phyloP scores from a whole-genome alignment of 768 basidiomycete genomes.

The Mycena rebaudengoi region DNA sequence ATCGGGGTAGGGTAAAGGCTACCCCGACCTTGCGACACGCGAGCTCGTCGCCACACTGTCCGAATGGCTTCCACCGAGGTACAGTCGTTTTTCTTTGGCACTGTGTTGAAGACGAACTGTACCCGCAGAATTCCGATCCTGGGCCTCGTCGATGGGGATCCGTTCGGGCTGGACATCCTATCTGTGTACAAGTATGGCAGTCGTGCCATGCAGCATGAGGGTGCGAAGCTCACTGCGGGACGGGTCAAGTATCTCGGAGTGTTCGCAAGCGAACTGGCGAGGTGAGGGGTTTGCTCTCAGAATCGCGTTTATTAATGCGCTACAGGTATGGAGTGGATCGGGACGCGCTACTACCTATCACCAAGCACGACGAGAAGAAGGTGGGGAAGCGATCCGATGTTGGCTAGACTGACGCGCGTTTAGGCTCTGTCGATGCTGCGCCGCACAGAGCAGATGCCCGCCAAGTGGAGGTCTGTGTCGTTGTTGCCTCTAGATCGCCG shows the following conservation, averaged over 20 bases:
- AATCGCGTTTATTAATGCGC: not conserved
- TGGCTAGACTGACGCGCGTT: not conserved
- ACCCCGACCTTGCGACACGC: constrained; percentile 92
- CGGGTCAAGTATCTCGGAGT: constrained; percentile 87
- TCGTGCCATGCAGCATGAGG: constrained; percentile 72
- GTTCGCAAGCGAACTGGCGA: constrained; percentile 68
- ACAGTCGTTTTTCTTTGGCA: no score
- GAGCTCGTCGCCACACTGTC: constrained; percentile 82
- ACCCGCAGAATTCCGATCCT: constrained; percentile 73
- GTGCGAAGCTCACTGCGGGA: constrained; percentile 67
- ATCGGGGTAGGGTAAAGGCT: constrained; percentile 86
- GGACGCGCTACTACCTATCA: constrained; percentile 74
- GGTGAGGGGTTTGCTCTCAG: constrained; percentile 48
- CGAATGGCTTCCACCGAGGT: constrained; percentile 73
- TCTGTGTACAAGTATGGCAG: constrained; percentile 90
- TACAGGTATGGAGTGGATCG: constrained; percentile 66
- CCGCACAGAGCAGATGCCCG: constrained; percentile 62
- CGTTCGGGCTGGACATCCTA: constrained; percentile 92
- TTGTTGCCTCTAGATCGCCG: constrained; percentile 1
- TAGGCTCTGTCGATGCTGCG: constrained; percentile 74
- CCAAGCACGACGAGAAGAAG: constrained; percentile 78
- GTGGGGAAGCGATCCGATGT: constrained; percentile 44
- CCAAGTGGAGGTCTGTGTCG: constrained; percentile 68
- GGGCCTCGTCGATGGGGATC: constrained; percentile 89
- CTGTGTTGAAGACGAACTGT: no score